Conservation (phyloP, 441 rosid species). For the Populus tomentosa region DNA sequence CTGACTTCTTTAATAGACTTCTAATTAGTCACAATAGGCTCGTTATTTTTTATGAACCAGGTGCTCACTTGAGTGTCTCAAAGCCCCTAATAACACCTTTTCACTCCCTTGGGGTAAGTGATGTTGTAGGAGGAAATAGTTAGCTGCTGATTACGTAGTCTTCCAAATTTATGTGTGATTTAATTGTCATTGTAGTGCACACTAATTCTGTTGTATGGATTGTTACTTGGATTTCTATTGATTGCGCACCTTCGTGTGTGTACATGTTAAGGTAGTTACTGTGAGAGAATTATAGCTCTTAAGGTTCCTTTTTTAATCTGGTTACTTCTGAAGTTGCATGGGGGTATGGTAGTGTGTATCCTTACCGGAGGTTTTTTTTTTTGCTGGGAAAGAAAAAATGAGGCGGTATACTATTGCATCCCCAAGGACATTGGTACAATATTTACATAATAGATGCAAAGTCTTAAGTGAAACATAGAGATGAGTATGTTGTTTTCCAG, state of each 20-base stretch:
- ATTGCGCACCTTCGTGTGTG: not conserved
- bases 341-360: not conserved
- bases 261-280: not conserved
- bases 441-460: not conserved
- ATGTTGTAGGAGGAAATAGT: not conserved
- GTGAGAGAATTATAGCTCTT: not conserved
- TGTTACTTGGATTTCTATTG: not conserved
- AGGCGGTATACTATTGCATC: not conserved
- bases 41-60: not conserved
- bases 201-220: not conserved
- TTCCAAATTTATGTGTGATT: not conserved
- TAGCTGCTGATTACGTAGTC: not conserved
- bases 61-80: not conserved
- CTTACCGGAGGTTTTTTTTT: not conserved
- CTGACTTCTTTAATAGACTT: not conserved
- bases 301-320: not conserved
- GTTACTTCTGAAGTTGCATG: not conserved
- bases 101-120: not conserved
- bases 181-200: not conserved
- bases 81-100: not conserved
- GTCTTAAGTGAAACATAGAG: not conserved
- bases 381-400: not conserved
- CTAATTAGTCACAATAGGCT: not conserved
- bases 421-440: not conserved
- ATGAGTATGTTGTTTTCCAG: not conserved